phyloP scores from a whole-genome alignment of 495 filamentous ascomycete genomes.

The Parmelia sp. region DNA sequence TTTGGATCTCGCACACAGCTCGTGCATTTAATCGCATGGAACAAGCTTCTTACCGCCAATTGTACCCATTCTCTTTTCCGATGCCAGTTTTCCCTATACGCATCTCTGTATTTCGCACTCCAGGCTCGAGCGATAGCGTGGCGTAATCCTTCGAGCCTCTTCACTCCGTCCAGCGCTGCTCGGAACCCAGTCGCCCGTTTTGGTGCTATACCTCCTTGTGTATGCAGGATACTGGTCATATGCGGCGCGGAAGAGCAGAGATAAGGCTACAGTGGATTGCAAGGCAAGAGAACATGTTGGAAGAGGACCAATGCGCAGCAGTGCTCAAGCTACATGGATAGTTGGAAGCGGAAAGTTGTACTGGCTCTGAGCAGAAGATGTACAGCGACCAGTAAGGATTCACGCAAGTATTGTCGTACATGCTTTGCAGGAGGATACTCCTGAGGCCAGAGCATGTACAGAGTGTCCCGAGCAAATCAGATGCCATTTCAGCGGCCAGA shows the following conservation, averaged over 20 bases:
- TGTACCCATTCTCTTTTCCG: neutral
- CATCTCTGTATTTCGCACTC: no score
- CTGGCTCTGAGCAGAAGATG: neutral
- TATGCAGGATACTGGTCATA: neutral
- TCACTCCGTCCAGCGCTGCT: neutral
- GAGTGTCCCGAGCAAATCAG: no score
- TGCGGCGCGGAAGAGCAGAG: neutral
- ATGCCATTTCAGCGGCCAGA: neutral
- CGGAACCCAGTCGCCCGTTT: neutral
- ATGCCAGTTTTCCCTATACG: neutral
- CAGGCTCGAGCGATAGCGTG: neutral
- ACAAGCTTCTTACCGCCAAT: neutral
- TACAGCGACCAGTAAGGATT: neutral
- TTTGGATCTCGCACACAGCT: neutral
- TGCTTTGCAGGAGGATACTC: no score
- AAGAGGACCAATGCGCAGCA: no score
- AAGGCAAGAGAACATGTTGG: no score
- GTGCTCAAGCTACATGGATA: no score
- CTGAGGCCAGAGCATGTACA: no score
- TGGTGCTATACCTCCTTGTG: neutral
- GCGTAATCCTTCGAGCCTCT: neutral
- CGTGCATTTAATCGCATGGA: neutral
- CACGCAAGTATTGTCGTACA: neutral
- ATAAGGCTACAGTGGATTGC: neutral
- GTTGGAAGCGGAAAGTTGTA: no score